Evolutionary conservation across 2,329 filamentous ascomycete genomes (phyloP).

Genomic region (Fusarium duplospermum): DNA sequence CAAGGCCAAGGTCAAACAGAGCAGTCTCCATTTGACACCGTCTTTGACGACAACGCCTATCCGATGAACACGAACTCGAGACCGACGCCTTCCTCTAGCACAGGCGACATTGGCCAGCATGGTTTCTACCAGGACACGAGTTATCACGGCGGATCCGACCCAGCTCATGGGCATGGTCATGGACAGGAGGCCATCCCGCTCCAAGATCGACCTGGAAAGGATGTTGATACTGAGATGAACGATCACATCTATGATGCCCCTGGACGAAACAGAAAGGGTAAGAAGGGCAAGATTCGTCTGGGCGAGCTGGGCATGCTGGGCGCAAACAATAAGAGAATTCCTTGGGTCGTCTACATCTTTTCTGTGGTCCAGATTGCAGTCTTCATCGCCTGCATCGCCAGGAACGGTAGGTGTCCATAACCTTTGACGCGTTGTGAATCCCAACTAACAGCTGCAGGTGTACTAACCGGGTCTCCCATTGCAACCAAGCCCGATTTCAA

Average conservation of each 20-base stretch:
- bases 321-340: slow-evolving; percentile 67
- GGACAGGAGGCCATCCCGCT: slow-evolving; percentile 68
- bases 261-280: slow-evolving; percentile 47
- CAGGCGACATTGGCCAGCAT: slow-evolving; percentile 53
- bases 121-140: slow-evolving; percentile 64
- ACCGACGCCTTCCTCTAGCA: slow-evolving; percentile 49
- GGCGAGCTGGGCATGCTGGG: slow-evolving; percentile 71
- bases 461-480: slow-evolving; percentile 82
- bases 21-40: slow-evolving; percentile 70
- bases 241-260: slow-evolving; percentile 73
- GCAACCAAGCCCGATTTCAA: slow-evolving; percentile 89
- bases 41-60: slow-evolving; percentile 76
- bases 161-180: slow-evolving; percentile 51
- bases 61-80: slow-evolving; percentile 62
- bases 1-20: slow-evolving; percentile 46
- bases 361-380: slow-evolving; percentile 82
- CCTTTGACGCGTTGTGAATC: background rate
- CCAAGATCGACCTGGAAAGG: slow-evolving; percentile 60
- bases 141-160: slow-evolving; percentile 62
- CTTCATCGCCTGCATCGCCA: slow-evolving; percentile 89
- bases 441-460: slow-evolving; percentile 59
- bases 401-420: slow-evolving; percentile 72
- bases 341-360: slow-evolving; percentile 86
- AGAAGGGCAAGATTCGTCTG: slow-evolving; percentile 62
- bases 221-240: slow-evolving; percentile 55